phyloP scores from a whole-genome alignment of 106 monocot species.

The Dendrobium huoshanense region DNA sequence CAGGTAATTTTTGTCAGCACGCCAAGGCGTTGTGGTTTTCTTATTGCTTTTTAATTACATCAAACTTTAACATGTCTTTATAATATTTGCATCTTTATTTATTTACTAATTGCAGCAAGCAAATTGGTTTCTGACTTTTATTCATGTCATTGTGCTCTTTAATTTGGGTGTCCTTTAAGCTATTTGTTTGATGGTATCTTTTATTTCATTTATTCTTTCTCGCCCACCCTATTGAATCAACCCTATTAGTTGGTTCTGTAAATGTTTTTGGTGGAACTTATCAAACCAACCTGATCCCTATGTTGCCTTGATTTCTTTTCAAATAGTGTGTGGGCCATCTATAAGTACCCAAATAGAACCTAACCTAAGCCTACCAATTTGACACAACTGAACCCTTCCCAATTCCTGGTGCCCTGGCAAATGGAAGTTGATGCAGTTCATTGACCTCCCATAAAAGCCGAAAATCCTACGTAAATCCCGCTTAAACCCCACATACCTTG shows the following conservation, averaged over 20 bases:
- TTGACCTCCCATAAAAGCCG: too few relatives aligned
- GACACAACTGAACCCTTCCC: too few relatives aligned
- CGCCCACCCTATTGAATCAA: neutral
- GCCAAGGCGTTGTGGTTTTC: neutral
- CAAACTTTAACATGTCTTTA: neutral
- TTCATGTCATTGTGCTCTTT: neutral
- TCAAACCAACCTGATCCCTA: too few relatives aligned
- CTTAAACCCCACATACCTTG: too few relatives aligned
- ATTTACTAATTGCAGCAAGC: neutral
- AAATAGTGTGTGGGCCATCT: too few relatives aligned
- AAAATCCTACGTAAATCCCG: too few relatives aligned
- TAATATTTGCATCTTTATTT: neutral
- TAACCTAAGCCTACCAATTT: too few relatives aligned
- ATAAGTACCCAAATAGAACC: too few relatives aligned
- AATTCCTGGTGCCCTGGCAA: too few relatives aligned
- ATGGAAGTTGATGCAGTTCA: neutral
- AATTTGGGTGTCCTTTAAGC: neutral
- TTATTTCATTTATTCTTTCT: neutral
- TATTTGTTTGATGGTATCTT: neutral
- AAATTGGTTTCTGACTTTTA: neutral
- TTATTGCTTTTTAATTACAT: neutral
- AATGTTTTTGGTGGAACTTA: neutral
- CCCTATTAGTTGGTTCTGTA: neutral
- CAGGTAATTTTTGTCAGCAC: slow-evolving; percentile 38
- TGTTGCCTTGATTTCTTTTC: too few relatives aligned